A percentile compares a stretch with the other conserved stretches of the same genome.
phyloP scores from a whole-genome alignment of 176 grass and related monocot genomes.

The Avena sativa region DNA sequence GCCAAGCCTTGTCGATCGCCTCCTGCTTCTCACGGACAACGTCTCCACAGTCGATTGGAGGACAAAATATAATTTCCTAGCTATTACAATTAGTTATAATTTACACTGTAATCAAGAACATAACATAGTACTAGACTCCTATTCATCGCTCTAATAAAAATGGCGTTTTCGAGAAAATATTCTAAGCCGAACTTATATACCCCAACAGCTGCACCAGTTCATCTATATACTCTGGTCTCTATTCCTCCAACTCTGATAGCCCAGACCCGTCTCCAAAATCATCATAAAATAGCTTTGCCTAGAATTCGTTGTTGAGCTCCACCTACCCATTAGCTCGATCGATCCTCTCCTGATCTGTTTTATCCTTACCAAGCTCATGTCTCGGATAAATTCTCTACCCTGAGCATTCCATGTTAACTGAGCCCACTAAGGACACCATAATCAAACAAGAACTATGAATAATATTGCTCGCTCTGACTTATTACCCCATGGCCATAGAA shows the following conservation, averaged over 20 bases:
- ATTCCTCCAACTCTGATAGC: constrained; percentile 39
- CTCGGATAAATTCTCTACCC: constrained; percentile 40
- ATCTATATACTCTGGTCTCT: constrained; percentile 41
- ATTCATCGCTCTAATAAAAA: too few species aligned
- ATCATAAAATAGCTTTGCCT: constrained; percentile 65
- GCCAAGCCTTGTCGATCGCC: too few species aligned
- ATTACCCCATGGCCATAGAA: constrained; percentile 43
- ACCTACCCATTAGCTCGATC: constrained; percentile 27
- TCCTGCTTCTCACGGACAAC: too few species aligned
- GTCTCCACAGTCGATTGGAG: too few species aligned
- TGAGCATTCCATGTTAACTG: constrained; percentile 36
- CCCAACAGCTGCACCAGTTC: constrained; percentile 59
- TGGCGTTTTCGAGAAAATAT: too few species aligned
- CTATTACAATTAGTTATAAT: too few species aligned
- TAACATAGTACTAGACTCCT: too few species aligned
- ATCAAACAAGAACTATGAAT: constrained; percentile 45
- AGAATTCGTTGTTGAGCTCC: constrained; percentile 65
- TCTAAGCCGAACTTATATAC: constrained; percentile 54
- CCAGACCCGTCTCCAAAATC: constrained; percentile 48
- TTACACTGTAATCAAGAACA: too few species aligned
- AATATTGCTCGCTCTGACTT: constrained; percentile 42
- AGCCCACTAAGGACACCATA: constrained; percentile 25
- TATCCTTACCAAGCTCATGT: constrained; percentile 45
- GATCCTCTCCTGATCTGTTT: constrained; percentile 11
- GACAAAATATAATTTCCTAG: too few species aligned